Evolutionary conservation across 192 early-diverging fungal genomes (phyloP), one percentile per base, ranked within the genome.

Genomic region (Coemansia sp.): DNA sequence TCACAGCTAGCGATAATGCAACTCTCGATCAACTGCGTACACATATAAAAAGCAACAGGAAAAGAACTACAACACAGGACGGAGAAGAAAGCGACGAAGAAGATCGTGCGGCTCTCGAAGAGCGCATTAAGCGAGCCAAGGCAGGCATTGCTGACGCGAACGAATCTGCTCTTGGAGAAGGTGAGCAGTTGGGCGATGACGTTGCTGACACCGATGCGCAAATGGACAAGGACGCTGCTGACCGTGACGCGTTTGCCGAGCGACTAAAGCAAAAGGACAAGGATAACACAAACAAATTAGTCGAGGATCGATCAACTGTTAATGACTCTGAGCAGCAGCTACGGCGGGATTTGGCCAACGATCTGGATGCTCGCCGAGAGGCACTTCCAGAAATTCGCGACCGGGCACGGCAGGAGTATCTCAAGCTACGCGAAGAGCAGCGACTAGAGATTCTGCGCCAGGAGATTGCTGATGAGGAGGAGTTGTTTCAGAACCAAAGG

Each of bases 231-330:
- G 95, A 98, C 81, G 62, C 91, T 11, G 77, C 78, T 53, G 96
- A 98, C 74, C 87, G 93, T 47, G 95, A 98, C 62, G 96, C 92
- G 68, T 93, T 95, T 78, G 91, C 89, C 4, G 83, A 89, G 49
- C 74, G 95, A 28, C 69, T 97, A 37, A 86, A 85, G 62, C 84
- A 90, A 59, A 90, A 86, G 66, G 96, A 98, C 66, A 86, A 88
- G 51, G 88, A 90, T 42, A 87, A 83, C 83, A 31, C 79, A 12
- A 94, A 88, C 52, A 91, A 88, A 70, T 50, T 83, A 37, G 59
- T 68, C 17, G 61, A 74, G 20, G 69, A 64, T 46, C 63, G 64
- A 28, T 81, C 74, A 1, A 64, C 74, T 11, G 53, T 40, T 7
- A 69, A 72, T 21, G 87, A 88, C 19, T 80, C 84, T 1, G 91